phyloP scores from a whole-genome alignment of 345 rosid species.

The Salix exigua region DNA sequence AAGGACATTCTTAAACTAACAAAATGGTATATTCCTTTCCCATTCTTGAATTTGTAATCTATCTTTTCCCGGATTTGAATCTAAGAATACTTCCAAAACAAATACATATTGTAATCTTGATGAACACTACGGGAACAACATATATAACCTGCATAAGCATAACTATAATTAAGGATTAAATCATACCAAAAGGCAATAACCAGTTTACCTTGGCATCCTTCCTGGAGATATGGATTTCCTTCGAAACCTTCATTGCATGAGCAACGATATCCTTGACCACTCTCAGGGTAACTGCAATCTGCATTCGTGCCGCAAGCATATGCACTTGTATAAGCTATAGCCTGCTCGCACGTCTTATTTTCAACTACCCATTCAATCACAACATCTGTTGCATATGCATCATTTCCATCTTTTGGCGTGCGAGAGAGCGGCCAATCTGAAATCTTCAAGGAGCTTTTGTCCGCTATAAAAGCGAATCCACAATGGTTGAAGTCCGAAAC shows the following conservation, averaged over 20 bases:
- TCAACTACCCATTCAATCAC: constrained; percentile 21
- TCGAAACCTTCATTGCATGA: constrained; percentile 9
- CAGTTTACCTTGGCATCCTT: constrained; percentile 14
- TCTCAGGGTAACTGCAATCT: not conserved
- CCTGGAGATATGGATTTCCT: constrained; percentile 18
- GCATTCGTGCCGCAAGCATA: constrained; percentile 12
- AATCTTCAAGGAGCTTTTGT: not conserved
- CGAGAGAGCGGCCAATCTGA: not conserved
- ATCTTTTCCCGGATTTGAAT: too few species aligned
- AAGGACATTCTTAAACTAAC: too few species aligned
- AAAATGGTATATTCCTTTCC: too few species aligned
- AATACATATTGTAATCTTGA: too few species aligned
- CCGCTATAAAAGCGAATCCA: constrained; percentile 21
- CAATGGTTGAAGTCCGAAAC: too few species aligned
- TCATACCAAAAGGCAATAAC: too few species aligned
- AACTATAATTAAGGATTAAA: too few species aligned
- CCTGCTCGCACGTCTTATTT: not conserved
- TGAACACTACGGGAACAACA: not conserved
- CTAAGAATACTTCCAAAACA: too few species aligned
- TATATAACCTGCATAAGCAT: not conserved
- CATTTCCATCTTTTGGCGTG: not conserved
- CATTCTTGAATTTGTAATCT: too few species aligned
- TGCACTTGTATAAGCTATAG: not conserved
- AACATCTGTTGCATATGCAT: not conserved
- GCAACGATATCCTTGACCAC: constrained; percentile 18